Conservation (phyloP, 352 stramenopile genomes). For the Phytophthora multivora region DNA sequence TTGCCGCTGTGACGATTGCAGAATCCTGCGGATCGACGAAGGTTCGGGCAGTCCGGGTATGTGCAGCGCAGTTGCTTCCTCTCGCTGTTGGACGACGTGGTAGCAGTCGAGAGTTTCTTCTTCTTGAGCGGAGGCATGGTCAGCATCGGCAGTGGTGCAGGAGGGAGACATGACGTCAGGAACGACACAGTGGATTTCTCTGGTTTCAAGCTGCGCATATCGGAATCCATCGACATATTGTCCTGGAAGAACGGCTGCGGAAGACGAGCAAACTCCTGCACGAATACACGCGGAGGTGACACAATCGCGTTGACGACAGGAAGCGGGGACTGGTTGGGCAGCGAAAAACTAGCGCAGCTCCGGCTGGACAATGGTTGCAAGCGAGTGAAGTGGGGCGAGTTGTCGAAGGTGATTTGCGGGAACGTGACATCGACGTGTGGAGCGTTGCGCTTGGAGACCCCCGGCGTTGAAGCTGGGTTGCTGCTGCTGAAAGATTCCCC, state of each 20-base stretch:
- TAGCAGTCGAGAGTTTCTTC: constrained; percentile 42
- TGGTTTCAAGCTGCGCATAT: constrained; percentile 29
- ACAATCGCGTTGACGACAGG: constrained; percentile 72
- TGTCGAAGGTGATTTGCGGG: constrained; percentile 75
- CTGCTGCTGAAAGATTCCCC: constrained; percentile 18
- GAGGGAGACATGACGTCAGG: constrained; percentile 61
- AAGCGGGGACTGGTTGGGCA: constrained; percentile 43
- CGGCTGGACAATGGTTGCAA: constrained; percentile 65
- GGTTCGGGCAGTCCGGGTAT: constrained; percentile 76
- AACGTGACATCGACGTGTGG: constrained; percentile 74
- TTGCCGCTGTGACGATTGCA: constrained; percentile 87
- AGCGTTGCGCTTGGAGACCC: constrained; percentile 47
- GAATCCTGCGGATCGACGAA: constrained; percentile 76
- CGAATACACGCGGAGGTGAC: constrained; percentile 74
- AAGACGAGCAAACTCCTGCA: constrained; percentile 73
- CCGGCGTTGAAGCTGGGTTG: constrained; percentile 15
- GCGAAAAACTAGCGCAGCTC: constrained; percentile 43
- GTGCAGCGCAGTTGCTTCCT: constrained; percentile 78
- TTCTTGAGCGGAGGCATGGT: constrained; percentile 82
- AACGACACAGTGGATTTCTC: constrained; percentile 41
- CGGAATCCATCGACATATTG: constrained; percentile 28
- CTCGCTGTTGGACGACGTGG: constrained; percentile 31
- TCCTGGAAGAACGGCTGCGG: constrained; percentile 76
- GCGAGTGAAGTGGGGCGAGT: constrained; percentile 56
- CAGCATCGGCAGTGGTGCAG: constrained; percentile 67